Evolutionary conservation across 192 early-diverging fungal species (phyloP).

Genomic region (Pilobolus umbonatus): DNA sequence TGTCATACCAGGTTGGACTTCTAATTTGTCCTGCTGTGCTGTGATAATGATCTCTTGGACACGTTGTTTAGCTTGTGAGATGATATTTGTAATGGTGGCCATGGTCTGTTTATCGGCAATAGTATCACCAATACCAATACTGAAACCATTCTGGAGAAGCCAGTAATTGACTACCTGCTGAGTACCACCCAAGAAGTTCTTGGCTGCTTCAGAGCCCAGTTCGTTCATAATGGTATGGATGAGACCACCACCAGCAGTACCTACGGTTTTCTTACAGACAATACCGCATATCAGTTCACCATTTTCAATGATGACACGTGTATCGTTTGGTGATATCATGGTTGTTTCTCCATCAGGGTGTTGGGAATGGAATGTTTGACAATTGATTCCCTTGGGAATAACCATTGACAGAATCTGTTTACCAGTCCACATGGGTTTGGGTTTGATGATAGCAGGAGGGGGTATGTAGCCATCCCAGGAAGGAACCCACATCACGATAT

Average conservation of each 20-base stretch:
- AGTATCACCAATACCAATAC: slow-evolving; percentile 60
- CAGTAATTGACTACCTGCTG: slow-evolving; percentile 88
- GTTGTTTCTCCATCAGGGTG: slow-evolving; percentile 78
- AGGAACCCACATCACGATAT: slow-evolving; percentile 92
- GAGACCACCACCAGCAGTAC: slow-evolving; percentile 85
- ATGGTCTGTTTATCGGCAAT: slow-evolving; percentile 45
- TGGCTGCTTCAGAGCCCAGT: slow-evolving; percentile 85
- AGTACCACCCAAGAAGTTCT: slow-evolving; percentile 85
- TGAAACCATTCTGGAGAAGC: slow-evolving; percentile 84
- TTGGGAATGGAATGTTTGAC: slow-evolving; percentile 66
- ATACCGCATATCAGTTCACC: slow-evolving; percentile 90
- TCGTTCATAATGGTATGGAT: slow-evolving; percentile 96
- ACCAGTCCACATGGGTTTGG: slow-evolving; percentile 89
- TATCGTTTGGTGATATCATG: slow-evolving; percentile 84
- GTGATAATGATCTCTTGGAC: slow-evolving; percentile 81
- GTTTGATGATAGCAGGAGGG: slow-evolving; percentile 86
- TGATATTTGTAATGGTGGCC: slow-evolving; percentile 29
- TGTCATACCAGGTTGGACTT: slow-evolving; percentile 79
- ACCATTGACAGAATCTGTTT: slow-evolving; percentile 95
- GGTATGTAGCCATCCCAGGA: slow-evolving; percentile 95
- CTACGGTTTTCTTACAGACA: slow-evolving; percentile 96
- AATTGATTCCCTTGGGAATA: slow-evolving; percentile 91
- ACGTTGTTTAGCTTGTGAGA: slow-evolving; percentile 57
- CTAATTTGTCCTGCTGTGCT: slow-evolving; percentile 80
- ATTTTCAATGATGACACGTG: slow-evolving; percentile 81